These are phyloP conservation scores for Conoideocrella luteorostrata DNA, from an alignment of 2,329 filamentous ascomycete genomes.

Conservation along the genomic window DNA sequence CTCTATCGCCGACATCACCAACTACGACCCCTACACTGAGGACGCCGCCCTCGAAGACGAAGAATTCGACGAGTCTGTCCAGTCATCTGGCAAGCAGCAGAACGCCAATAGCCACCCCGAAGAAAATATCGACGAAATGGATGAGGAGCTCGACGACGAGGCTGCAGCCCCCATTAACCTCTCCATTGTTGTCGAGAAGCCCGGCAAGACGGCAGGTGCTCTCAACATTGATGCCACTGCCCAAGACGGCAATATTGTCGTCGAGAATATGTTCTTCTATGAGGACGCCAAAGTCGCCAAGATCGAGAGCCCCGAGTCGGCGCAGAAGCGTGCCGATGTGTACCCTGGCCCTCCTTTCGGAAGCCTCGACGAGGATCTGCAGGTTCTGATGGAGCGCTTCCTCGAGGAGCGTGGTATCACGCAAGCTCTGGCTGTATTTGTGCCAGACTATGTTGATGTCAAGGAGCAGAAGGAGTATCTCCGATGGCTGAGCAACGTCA, in stretches of 20 bases:
- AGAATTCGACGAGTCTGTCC: slow-evolving; percentile 33
- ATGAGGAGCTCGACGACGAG: slow-evolving; percentile 47
- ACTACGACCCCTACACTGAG: slow-evolving; percentile 32
- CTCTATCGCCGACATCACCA: slow-evolving; percentile 35
- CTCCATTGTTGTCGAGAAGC: slow-evolving; percentile 84
- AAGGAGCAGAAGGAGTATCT: slow-evolving; percentile 99
- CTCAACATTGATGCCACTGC: slow-evolving; percentile 81
- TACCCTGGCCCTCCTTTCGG: slow-evolving; percentile 91
- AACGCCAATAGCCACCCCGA: slow-evolving; percentile 43
- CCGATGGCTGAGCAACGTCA: slow-evolving; percentile 80
- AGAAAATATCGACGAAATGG: slow-evolving; percentile 35
- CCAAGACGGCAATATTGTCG: slow-evolving; percentile 77
- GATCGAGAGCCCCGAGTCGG: slow-evolving; percentile 66
- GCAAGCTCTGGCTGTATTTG: slow-evolving; percentile 77
- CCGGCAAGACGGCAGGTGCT: slow-evolving; percentile 62
- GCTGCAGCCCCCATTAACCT: slow-evolving; percentile 72
- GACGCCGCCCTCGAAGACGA: slow-evolving; percentile 34
- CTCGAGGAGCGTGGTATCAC: slow-evolving; percentile 92
- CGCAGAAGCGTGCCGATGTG: slow-evolving; percentile 67
- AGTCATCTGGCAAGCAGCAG: slow-evolving; percentile 50
- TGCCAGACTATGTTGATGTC: slow-evolving; percentile 92
- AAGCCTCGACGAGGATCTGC: slow-evolving; percentile 92
- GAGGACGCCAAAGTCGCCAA: slow-evolving; percentile 70
- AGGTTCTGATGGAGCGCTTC: slow-evolving; percentile 86
- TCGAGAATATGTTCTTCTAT: slow-evolving; percentile 90